Evolutionary conservation across 163 green algal genomes (phyloP).

Genomic region (Scenedesmus sp.): DNA sequence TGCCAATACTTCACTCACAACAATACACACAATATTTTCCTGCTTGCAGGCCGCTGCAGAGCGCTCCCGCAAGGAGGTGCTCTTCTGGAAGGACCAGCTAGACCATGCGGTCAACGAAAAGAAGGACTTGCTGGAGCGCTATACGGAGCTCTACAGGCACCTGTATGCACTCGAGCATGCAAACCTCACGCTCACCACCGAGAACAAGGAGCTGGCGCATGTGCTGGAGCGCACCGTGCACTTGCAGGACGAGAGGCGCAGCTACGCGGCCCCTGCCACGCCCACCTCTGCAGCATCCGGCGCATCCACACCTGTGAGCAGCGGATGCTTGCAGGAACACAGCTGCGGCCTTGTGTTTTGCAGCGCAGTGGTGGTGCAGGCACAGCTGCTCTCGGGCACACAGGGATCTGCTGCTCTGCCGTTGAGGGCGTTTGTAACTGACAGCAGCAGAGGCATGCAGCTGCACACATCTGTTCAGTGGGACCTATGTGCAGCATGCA

Average conservation of each 20-base stretch:
- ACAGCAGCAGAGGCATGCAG: background rate
- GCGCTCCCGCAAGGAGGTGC: constrained; percentile 29
- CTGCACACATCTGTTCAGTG: background rate
- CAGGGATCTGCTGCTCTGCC: background rate
- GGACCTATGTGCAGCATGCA: background rate
- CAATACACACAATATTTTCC: background rate
- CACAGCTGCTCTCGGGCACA: background rate
- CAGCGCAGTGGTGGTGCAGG: background rate
- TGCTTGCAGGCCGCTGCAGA: constrained; percentile 28
- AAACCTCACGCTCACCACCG: background rate
- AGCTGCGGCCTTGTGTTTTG: background rate
- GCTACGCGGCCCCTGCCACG: background rate
- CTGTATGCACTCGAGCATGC: constrained; percentile 9
- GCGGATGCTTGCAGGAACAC: background rate
- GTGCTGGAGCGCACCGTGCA: constrained; percentile 33
- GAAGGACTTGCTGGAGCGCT: constrained; percentile 40
- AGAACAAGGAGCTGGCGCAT: constrained; percentile 28
- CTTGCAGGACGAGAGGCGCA: constrained; percentile 30
- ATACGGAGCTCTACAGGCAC: constrained; percentile 31
- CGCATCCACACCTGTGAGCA: constrained; percentile 30
- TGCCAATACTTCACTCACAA: background rate
- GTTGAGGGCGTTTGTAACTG: background rate
- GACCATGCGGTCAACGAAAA: constrained; percentile 51
- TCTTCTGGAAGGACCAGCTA: constrained; percentile 54
- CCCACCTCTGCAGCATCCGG: constrained; percentile 9